These are phyloP conservation scores for Neonectria coccinea DNA, from an alignment of 2,329 filamentous ascomycete genomes.

Conservation along the genomic window DNA sequence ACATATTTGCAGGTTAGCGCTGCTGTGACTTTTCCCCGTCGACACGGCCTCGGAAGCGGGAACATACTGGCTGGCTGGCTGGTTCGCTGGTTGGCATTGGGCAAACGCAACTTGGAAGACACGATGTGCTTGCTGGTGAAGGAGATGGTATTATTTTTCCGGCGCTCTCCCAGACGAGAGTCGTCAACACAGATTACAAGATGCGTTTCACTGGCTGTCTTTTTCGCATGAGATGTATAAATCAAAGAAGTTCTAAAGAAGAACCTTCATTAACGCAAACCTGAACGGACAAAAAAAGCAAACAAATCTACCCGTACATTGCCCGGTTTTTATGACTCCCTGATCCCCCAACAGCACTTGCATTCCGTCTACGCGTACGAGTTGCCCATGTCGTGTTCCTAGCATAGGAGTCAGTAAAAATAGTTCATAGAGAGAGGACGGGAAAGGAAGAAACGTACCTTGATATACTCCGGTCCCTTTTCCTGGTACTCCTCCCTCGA, in stretches of 20 bases:
- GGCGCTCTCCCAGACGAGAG: conserved; percentile 12
- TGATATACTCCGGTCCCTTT: conserved; percentile 94
- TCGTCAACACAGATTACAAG: conserved; percentile 1
- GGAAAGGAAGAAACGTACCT: conserved; percentile 64
- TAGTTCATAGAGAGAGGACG: background rate
- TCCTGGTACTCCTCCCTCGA: conserved; percentile 87
- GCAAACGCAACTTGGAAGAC: conserved; percentile 17
- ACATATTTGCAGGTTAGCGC: conserved; percentile 1
- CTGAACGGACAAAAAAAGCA: conserved; percentile 23
- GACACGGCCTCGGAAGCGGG: conserved; percentile 8
- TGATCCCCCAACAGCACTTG: conserved; percentile 30
- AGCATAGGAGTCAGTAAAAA: conserved; percentile 28
- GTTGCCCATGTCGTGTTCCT: conserved; percentile 77
- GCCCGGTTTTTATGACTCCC: conserved; percentile 42
- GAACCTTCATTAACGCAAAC: conserved; percentile 33
- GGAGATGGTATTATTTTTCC: conserved; percentile 1
- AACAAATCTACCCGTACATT: conserved; percentile 36
- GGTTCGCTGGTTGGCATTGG: conserved; percentile 21
- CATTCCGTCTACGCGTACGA: conserved; percentile 58
- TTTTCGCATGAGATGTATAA: conserved; percentile 26
- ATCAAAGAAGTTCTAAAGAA: conserved; percentile 19
- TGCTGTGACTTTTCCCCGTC: background rate
- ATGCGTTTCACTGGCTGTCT: conserved; percentile 8
- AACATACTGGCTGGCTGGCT: conserved; percentile 14
- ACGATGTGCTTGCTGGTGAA: conserved; percentile 5